Evolutionary conservation across 768 basidiomycete genomes (phyloP), one percentile per base, ranked within the genome.

Genomic region (Serendipita indica): DNA sequence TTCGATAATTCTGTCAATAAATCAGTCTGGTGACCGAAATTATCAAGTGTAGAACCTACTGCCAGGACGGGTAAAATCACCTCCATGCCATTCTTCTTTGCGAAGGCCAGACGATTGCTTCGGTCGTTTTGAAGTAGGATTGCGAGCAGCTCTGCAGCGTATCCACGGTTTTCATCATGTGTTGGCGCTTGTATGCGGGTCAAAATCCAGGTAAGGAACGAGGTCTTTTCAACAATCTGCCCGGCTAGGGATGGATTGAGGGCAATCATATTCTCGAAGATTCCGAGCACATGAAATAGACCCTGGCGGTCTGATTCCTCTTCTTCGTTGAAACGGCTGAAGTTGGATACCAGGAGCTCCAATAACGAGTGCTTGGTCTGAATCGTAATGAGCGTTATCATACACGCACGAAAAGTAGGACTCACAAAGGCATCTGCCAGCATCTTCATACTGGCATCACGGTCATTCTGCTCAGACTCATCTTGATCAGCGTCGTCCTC

Each of bases 291-390:
- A 66, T 96, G 90, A 72, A 90, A 98, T 41, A 96, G 79, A 4
- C 96, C 96, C 67, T 89, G 87, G 49, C 82, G 75, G 67, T 98
- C 96, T 0, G 87, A 79, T 66, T 97, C 93, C 69, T 97, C 93
- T 18, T 71, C 69, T 69, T 97, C 93, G 64, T 93, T 88, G n/a
- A 99, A 70, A 27, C 96, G 82, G 41, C 77, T 71, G 20, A 98
- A 73, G 67, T 97, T 98, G 63, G 90, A 84, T 2, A 93, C 90
- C 4, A 97, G 77, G 2, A 98, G 72, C 67, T 97, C 93, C 57
- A 93, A 72, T 2, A 92, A 77, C 0, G 89, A 85, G 66, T 86
- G 81, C 63, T 86, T 84, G 33, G 90, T 74, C 93, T 96, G 63
- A 27, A 61, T 28, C 43, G 46, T 39, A 39, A 46, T 58, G 33